phyloP scores from a whole-genome alignment of 257 asterid species.

The Catharanthus roseus region DNA sequence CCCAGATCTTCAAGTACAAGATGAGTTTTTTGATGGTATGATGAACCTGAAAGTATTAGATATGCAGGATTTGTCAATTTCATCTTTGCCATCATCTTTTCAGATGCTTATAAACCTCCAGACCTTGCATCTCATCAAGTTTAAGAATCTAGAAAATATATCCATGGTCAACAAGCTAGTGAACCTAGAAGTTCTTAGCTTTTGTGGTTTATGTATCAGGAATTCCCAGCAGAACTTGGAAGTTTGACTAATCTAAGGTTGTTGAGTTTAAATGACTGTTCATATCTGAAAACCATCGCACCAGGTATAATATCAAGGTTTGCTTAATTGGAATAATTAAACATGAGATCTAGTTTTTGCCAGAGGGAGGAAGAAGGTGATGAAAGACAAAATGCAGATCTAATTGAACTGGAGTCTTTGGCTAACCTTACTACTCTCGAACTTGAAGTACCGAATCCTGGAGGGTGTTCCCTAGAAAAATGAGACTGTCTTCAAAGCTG shows the following conservation, averaged over 20 bases:
- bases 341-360: conserved; percentile 2
- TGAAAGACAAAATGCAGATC: conserved; percentile 6
- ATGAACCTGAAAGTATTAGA: conserved; percentile 11
- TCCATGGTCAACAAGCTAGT: conserved; percentile 12
- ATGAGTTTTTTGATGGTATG: not conserved
- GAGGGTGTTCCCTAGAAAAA: not conserved
- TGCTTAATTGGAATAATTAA: not conserved
- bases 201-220: conserved; percentile 2
- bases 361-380: not conserved
- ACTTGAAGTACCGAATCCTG: not conserved
- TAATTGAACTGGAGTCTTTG: conserved; percentile 10
- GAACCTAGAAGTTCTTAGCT: conserved; percentile 14
- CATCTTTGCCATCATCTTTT: not conserved
- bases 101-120: conserved; percentile 10
- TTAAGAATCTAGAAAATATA: conserved; percentile 2
- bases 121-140: not conserved
- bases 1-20: not conserved
- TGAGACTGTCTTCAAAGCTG: not conserved
- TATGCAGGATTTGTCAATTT: not conserved
- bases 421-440: not conserved
- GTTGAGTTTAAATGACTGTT: not conserved
- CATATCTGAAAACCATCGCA: not conserved
- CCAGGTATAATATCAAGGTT: not conserved
- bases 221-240: conserved; percentile 13
- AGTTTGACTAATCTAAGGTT: conserved; percentile 12